phyloP scores from a whole-genome alignment of 2,329 filamentous ascomycete genomes.

The Pestalotiopsis sp. region DNA sequence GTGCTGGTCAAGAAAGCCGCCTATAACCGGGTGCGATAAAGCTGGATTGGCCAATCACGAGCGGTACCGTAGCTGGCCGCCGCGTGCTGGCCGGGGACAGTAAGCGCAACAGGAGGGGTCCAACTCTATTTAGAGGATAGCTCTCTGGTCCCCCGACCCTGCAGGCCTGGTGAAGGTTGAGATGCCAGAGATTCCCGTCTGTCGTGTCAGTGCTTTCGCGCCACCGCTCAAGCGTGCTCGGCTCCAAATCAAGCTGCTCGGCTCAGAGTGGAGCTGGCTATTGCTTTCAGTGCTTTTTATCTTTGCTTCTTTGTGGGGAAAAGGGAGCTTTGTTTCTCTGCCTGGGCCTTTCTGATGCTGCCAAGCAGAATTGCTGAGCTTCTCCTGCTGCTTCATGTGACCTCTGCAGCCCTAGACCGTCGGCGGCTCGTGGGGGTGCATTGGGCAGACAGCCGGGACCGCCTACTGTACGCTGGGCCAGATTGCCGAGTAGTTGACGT shows the following conservation, averaged over 20 bases:
- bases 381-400: neutral
- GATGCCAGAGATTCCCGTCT: neutral
- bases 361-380: neutral
- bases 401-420: neutral
- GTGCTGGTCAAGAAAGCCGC: conserved; percentile 30
- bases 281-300: conserved; percentile 4
- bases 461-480: neutral
- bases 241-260: conserved; percentile 10
- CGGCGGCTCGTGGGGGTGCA: neutral
- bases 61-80: conserved; percentile 20
- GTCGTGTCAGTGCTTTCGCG: neutral
- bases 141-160: neutral
- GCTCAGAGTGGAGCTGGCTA: conserved; percentile 15
- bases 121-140: conserved; percentile 7
- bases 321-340: neutral
- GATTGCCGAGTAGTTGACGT: conserved; percentile 8
- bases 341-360: neutral
- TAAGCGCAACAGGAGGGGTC: neutral
- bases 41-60: conserved; percentile 32
- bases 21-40: conserved; percentile 29
- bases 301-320: neutral
- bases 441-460: neutral
- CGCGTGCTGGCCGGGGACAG: neutral
- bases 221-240: conserved; percentile 3
- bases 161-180: neutral